Base-by-base conservation (phyloP, 164 flowering plant species). In the Kalanchoe fedtschenkoi region DNA sequence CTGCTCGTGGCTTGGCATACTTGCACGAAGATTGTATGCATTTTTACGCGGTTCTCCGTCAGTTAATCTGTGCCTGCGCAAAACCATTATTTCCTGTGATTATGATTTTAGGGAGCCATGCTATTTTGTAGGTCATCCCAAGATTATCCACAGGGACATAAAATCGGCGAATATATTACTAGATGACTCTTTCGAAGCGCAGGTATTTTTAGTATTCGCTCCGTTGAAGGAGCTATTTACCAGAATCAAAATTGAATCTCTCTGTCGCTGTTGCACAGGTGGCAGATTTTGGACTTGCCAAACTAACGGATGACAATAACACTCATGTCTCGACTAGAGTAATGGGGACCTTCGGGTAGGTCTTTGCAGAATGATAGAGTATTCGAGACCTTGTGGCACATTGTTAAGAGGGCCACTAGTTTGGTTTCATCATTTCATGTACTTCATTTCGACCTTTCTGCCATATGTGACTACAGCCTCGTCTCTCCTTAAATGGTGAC, bases 311-410 rank as follows among this genome's bases (percentile, higher is more conserved):
- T 59, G 87, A 80, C 62, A 69, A 66, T 5, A 28, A 70, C 55
- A 77, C 90, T 9, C 87, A 83, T 68, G 85, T 84, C 4, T 84
- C 88, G 32, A 87, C 95, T 68, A 78, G 95, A 33, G 83, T 87
- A 29, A 87, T 87, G 95, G 95, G 95, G 59, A 87, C 95, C 54
- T 87, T 87, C 64, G 95, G 95, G 93, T 84, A 68, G 19, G 83
- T 72, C 34, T 58, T 1, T 17, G n/a, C 14, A 34, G 28, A 19
- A 47, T 22, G 54, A 19, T 17, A 22, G 2, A 17, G 21, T 21
- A 14, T 47, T 4, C 9, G 54, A 22, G 22, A 13, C 10, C 29
- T 47, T 9, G 13, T 37, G 39, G 39, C 13, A 4, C 8, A n/a
- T n/a, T n/a, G n/a, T n/a, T n/a, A n/a, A n/a, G n/a, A n/a, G n/a